These are phyloP conservation scores for Diaporthe australafricana DNA, from an alignment of 2,329 filamentous ascomycete genomes.

Conservation along the genomic window DNA sequence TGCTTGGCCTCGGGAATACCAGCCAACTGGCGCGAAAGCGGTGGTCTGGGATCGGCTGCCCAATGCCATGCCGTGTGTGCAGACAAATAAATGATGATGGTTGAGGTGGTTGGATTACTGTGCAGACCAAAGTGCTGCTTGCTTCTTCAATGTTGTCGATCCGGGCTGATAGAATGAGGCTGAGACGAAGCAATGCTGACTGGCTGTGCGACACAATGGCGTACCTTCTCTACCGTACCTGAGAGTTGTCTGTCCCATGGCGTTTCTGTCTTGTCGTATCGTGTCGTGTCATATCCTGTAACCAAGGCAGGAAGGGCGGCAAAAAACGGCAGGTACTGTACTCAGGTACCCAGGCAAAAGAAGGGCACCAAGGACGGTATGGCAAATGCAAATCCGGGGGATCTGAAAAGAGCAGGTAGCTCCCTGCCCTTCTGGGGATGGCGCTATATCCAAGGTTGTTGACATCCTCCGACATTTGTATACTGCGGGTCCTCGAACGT, in stretches of 20 bases:
- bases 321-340: neutral
- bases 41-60: conserved; percentile 6
- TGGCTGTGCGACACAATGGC: neutral
- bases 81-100: neutral
- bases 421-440: conserved; percentile 21
- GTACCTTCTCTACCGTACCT: neutral
- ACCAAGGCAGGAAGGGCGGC: neutral
- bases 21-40: neutral
- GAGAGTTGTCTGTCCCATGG: neutral
- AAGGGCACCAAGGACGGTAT: conserved; percentile 1
- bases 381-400: conserved; percentile 19
- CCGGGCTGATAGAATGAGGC: conserved; percentile 6
- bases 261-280: neutral
- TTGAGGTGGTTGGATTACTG: conserved; percentile 5
- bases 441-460: conserved; percentile 20
- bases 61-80: neutral
- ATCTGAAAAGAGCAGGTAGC: neutral
- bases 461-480: conserved; percentile 20
- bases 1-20: conserved; percentile 27
- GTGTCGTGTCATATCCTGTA: neutral
- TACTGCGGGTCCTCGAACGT: conserved; percentile 14
- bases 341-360: neutral
- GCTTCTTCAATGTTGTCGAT: neutral
- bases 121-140: neutral
- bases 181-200: neutral